A percentile compares a stretch with the other conserved stretches of the same genome.
Evolutionary conservation across 2,329 filamentous ascomycete genomes (phyloP).

Genomic region (Cercospora sojina): DNA sequence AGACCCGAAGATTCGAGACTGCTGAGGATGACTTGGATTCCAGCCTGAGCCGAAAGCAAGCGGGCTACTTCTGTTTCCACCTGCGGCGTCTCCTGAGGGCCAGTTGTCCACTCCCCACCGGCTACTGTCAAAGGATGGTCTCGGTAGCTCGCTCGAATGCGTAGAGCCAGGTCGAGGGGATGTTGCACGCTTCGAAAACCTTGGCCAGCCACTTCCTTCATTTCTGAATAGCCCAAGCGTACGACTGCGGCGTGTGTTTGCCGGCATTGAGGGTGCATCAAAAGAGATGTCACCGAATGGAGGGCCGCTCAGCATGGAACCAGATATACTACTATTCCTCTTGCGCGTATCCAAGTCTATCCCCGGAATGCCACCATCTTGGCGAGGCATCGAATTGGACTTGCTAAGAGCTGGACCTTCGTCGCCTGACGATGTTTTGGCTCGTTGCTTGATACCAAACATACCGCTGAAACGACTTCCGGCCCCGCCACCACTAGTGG

Average conservation of each 20-base stretch:
- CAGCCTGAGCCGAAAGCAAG: conserved; percentile 37
- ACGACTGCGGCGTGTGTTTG: conserved; percentile 43
- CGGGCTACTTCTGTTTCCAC: conserved; percentile 43
- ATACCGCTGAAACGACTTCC: conserved; percentile 54
- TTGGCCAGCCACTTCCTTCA: conserved; percentile 51
- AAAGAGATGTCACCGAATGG: conserved; percentile 20
- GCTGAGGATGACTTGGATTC: conserved; percentile 55
- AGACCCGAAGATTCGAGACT: conserved; percentile 48
- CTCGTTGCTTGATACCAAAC: conserved; percentile 58
- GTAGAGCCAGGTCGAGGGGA: conserved; percentile 59
- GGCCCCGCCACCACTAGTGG: conserved; percentile 40
- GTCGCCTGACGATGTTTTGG: conserved; percentile 61
- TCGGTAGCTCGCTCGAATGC: conserved; percentile 61
- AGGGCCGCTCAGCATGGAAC: conserved; percentile 49
- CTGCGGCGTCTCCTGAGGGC: conserved; percentile 31
- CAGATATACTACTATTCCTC: conserved; percentile 55
- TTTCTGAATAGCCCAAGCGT: conserved; percentile 49
- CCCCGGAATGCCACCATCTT: conserved; percentile 44
- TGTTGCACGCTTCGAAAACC: conserved; percentile 38
- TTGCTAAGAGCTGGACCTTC: conserved; percentile 63
- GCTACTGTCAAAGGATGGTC: conserved; percentile 73
- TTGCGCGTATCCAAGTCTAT: conserved; percentile 35
- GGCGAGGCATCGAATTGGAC: conserved; percentile 70
- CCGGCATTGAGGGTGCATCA: conserved; percentile 22
- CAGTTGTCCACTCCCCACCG: conserved; percentile 45